phyloP scores from a whole-genome alignment of 225 moss, liverwort and hornwort species.

The Polytrichum formosum region DNA sequence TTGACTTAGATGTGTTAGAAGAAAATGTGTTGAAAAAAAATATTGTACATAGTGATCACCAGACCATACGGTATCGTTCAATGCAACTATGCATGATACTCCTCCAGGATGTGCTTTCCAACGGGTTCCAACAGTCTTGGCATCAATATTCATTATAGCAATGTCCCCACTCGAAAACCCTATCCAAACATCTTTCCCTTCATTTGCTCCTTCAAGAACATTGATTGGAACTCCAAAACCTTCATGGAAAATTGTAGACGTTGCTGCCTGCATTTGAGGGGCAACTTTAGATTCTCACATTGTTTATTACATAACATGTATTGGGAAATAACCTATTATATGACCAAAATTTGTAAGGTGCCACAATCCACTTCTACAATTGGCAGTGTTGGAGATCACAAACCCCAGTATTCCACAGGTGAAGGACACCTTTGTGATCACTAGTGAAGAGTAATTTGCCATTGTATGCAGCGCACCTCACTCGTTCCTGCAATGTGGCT shows the following conservation, averaged over 20 bases:
- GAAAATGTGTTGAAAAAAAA: not conserved
- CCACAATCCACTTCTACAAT: not conserved
- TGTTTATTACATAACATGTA: no score
- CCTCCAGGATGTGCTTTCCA: slow-evolving; percentile 44
- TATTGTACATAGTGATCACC: slow-evolving; percentile 78
- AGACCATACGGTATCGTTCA: slow-evolving; percentile 69
- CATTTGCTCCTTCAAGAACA: slow-evolving; percentile 38
- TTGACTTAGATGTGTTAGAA: no score
- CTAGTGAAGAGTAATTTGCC: slow-evolving; percentile 31
- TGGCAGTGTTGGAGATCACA: not conserved
- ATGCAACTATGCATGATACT: slow-evolving; percentile 49
- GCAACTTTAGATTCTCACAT: not conserved
- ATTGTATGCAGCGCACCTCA: slow-evolving; percentile 37
- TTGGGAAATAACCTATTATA: no score
- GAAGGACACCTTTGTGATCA: slow-evolving; percentile 34
- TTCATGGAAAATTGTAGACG: slow-evolving; percentile 25
- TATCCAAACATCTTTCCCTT: slow-evolving; percentile 33
- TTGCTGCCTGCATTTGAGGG: slow-evolving; percentile 18
- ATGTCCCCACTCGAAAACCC: slow-evolving; percentile 35
- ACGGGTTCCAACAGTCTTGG: slow-evolving; percentile 16
- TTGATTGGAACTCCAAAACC: slow-evolving; percentile 34
- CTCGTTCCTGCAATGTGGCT: slow-evolving; percentile 41
- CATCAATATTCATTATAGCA: slow-evolving; percentile 29
- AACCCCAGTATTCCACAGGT: slow-evolving; percentile 25
- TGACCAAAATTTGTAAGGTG: no score